These are phyloP conservation scores for Tubosaeta brunneosetosa DNA, from an alignment of 768 basidiomycete genomes.

Conservation along the genomic window DNA sequence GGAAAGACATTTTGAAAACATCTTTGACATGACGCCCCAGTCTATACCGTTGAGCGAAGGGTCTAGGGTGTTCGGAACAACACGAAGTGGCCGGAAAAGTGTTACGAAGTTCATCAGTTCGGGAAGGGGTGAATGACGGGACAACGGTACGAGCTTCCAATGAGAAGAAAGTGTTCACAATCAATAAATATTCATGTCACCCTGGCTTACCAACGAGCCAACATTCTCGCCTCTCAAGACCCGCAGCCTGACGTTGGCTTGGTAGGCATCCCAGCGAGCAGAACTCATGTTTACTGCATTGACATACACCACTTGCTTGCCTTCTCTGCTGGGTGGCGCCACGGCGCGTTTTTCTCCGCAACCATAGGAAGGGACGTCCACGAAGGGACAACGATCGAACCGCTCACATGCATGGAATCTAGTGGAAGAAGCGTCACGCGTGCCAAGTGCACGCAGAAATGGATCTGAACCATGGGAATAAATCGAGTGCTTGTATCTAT, in stretches of 20 bases:
- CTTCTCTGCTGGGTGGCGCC: slow-evolving; percentile 37
- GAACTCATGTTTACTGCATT: slow-evolving; percentile 77
- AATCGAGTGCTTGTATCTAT: slow-evolving; percentile 78
- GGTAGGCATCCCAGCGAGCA: slow-evolving; percentile 49
- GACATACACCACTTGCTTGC: slow-evolving; percentile 70
- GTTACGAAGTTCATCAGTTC: slow-evolving; percentile 79
- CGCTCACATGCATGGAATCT: slow-evolving; percentile 95
- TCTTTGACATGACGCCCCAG: slow-evolving; percentile 63
- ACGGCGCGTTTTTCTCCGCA: slow-evolving; percentile 3
- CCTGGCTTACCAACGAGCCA: slow-evolving; percentile 53
- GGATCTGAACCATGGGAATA: slow-evolving; percentile 57
- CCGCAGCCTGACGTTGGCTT: slow-evolving; percentile 35
- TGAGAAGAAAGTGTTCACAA: not conserved
- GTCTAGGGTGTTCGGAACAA: slow-evolving; percentile 78
- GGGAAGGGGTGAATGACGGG: slow-evolving; percentile 82
- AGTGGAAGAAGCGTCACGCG: slow-evolving; percentile 54
- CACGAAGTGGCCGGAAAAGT: slow-evolving; percentile 69
- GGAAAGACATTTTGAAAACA: slow-evolving; percentile 59
- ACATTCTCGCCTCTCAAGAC: slow-evolving; percentile 46
- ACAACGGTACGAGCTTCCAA: slow-evolving; percentile 71
- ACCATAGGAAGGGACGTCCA: slow-evolving; percentile 37
- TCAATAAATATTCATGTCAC: not conserved
- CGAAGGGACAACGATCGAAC: slow-evolving; percentile 64
- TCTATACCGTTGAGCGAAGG: slow-evolving; percentile 54
- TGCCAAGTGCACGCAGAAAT: slow-evolving; percentile 55